Conservation (phyloP, 2,329 filamentous ascomycete genomes). For the Pyrenochaeta sp. region DNA sequence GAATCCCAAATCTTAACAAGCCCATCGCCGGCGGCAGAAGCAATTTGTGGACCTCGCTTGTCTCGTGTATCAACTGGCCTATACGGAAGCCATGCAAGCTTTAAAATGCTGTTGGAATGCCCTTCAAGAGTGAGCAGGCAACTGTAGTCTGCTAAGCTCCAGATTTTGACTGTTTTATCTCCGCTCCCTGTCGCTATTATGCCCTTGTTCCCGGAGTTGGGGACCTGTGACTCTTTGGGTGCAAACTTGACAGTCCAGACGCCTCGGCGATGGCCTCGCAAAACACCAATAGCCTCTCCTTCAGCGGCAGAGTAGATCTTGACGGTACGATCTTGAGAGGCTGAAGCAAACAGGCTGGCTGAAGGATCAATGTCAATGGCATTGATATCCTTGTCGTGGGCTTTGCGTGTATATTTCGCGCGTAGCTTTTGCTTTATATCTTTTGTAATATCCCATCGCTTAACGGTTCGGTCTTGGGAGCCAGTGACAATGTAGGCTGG, state of each 20-base stretch:
- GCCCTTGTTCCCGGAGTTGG: slow-evolving; percentile 72
- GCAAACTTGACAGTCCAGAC: slow-evolving; percentile 96
- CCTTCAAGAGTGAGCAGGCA: slow-evolving; percentile 95
- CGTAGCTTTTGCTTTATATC: slow-evolving; percentile 64
- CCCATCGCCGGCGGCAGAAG: slow-evolving; percentile 90
- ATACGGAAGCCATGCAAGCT: slow-evolving; percentile 84
- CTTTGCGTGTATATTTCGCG: slow-evolving; percentile 87
- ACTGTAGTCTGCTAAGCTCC: slow-evolving; percentile 91
- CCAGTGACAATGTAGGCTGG: slow-evolving; percentile 88
- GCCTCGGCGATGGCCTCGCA: slow-evolving; percentile 90
- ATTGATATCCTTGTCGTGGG: slow-evolving; percentile 99
- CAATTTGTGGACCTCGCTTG: slow-evolving; percentile 74
- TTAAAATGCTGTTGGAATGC: slow-evolving; percentile 93
- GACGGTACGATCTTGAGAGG: slow-evolving; percentile 94
- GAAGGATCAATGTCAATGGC: slow-evolving; percentile 82
- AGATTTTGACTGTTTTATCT: slow-evolving; percentile 95
- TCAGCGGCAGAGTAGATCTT: slow-evolving; percentile 95
- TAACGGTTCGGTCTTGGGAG: slow-evolving; percentile 94
- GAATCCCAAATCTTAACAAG: slow-evolving; percentile 97
- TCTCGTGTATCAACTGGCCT: slow-evolving; percentile 48
- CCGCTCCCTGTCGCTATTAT: slow-evolving; percentile 89
- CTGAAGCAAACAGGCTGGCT: slow-evolving; percentile 87
- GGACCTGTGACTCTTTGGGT: slow-evolving; percentile 73
- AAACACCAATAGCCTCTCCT: slow-evolving; percentile 88
- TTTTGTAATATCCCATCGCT: slow-evolving; percentile 81